These are phyloP conservation scores for Teunomyces aglyptinius DNA, from an alignment of 805 yeast species.

Conservation along the genomic window DNA sequence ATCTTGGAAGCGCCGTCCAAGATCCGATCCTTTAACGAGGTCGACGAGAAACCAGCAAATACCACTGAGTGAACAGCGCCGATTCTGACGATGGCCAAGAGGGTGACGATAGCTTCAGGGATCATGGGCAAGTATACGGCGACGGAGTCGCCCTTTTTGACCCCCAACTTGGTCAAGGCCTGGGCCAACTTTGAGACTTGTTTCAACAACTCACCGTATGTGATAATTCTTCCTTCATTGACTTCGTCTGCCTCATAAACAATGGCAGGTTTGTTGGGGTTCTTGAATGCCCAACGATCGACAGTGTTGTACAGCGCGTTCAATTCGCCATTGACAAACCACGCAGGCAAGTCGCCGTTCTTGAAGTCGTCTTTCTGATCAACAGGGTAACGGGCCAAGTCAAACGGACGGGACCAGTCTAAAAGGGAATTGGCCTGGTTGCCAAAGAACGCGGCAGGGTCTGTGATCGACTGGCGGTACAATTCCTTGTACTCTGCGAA, in stretches of 20 bases:
- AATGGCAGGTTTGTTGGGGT: slow-evolving; percentile 80
- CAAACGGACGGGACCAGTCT: slow-evolving; percentile 54
- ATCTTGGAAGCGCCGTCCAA: slow-evolving; percentile 82
- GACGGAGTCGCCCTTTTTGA: slow-evolving; percentile 91
- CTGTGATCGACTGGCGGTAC: slow-evolving; percentile 55
- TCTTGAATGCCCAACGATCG: slow-evolving; percentile 88
- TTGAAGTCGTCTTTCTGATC: slow-evolving; percentile 47
- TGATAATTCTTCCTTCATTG: slow-evolving; percentile 64
- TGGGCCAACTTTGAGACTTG: slow-evolving; percentile 87
- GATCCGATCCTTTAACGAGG: slow-evolving; percentile 88
- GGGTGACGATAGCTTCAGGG: slow-evolving; percentile 92
- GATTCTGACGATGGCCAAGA: slow-evolving; percentile 87
- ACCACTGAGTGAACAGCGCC: slow-evolving; percentile 97
- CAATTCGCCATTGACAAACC: slow-evolving; percentile 92
- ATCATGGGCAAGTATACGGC: slow-evolving; percentile 98
- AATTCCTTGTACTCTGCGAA: slow-evolving; percentile 49
- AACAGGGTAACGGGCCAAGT: slow-evolving; percentile 45
- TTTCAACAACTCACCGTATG: slow-evolving; percentile 82
- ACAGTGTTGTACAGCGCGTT: slow-evolving; percentile 94
- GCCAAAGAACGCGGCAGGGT: slow-evolving; percentile 57
- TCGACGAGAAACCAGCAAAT: slow-evolving; percentile 95
- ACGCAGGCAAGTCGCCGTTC: slow-evolving; percentile 66
- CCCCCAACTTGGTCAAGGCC: slow-evolving; percentile 80
- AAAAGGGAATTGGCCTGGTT: slow-evolving; percentile 48
- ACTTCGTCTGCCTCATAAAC: slow-evolving; percentile 95